Base-by-base conservation (phyloP, 129 eudicot genomes). In the Lactuca sativa region DNA sequence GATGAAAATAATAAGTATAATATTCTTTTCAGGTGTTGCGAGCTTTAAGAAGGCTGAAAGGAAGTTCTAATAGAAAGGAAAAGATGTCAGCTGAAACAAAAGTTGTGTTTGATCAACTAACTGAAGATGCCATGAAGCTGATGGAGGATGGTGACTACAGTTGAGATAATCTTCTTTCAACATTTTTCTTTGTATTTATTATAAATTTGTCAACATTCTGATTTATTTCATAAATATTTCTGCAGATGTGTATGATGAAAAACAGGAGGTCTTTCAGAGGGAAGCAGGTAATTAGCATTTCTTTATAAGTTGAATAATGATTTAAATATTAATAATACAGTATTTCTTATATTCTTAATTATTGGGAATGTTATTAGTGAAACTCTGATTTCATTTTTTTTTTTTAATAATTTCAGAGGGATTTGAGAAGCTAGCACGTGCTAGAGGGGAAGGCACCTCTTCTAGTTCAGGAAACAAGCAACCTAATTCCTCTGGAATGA, bases 91-190 rank as follows among this genome's bases (percentile, higher is more conserved):
- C 88, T 44, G 92, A 85, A 80, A 89, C 88, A 18, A 93, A 93
- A 77, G 69, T 62, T 76, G 59, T 78, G 14, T 93, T 93, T 81
- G 98, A 93, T 74, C 96, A 93, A 74, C 88, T 93, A 48, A 93
- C 98, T 61, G 96, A 93, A 83, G 96, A 93, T 82, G 96, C 96
- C 40, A 83, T 87, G 92, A 87, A 77, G 66, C 84, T 93, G 38
- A 77, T 93, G 96, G 96, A 93, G 71, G 86, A 83, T 79, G 98
- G 98, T 67, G 98, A 93, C 68, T 89, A 84, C 86, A 82, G 98
- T 88, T 88, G 54, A 78, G 87, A 74, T 43, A 59, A 30, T 62
- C 77, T 59, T 43, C 63, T 55, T 79, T 76, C 9, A 31, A 17
- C 34, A 25, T 62, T 37, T 56, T 12, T 18, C 3, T 34, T 59